These are phyloP conservation scores for Cystobasidiaceae sp. DNA, from an alignment of 1,284 basidiomycete genomes.

Conservation along the genomic window DNA sequence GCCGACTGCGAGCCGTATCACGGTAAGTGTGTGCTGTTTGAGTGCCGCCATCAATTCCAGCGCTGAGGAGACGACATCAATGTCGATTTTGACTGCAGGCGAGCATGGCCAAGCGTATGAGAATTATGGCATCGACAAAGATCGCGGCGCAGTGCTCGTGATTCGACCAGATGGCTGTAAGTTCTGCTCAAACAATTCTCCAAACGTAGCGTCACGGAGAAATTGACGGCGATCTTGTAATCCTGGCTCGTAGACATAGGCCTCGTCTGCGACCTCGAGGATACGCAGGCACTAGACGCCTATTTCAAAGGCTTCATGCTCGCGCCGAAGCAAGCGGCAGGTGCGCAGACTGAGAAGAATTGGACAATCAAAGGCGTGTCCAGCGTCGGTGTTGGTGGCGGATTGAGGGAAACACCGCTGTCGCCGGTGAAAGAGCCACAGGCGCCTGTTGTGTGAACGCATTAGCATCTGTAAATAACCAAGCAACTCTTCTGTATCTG, in stretches of 20 bases:
- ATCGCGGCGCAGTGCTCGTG: slow-evolving; percentile 44
- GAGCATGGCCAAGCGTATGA: slow-evolving; percentile 47
- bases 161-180: slow-evolving; percentile 45
- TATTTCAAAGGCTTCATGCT: slow-evolving; percentile 38
- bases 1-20: slow-evolving; percentile 26
- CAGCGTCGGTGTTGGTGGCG: neutral
- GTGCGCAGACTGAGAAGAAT: slow-evolving; percentile 8
- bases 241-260: slow-evolving; percentile 33
- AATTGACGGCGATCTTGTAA: neutral
- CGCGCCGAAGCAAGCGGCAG: slow-evolving; percentile 17
- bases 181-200: neutral
- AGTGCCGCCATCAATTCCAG: neutral
- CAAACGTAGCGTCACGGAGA: neutral
- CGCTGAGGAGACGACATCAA: neutral
- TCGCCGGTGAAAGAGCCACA: neutral
- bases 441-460: neutral
- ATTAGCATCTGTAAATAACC: neutral
- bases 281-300: slow-evolving; percentile 33
- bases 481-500: neutral
- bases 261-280: slow-evolving; percentile 36
- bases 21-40: neutral
- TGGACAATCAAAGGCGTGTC: slow-evolving; percentile 23
- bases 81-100: neutral
- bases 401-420: neutral
- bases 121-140: slow-evolving; percentile 45